Evolutionary conservation across 352 stramenopile genomes (phyloP), one percentile per base, ranked within the genome.

Genomic region (Peronosclerospora sorghi): DNA sequence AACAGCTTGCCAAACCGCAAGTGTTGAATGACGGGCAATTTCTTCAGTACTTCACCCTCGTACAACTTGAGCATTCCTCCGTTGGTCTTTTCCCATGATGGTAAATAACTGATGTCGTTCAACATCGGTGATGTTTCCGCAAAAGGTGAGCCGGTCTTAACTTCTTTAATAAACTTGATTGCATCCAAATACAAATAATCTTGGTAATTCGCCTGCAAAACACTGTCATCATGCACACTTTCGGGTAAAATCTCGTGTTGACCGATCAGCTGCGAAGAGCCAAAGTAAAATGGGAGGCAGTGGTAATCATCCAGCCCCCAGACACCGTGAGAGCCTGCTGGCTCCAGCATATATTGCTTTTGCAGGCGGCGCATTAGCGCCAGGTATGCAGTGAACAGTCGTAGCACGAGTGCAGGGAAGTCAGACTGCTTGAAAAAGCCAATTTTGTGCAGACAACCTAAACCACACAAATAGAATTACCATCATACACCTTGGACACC

Each of bases 221-320:
- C 49, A 7, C 35, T 39, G 39, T 83, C 76, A 35, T 95, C 71
- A 36, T 89, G 79, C 24, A 95, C 66, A 13, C 66, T 77, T 21
- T 74, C 71, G 1, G 87, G 86, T 0, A 58, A 21, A 37, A 95
- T 74, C 13, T 81, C 52, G 18, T 65, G 45, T 45, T 95, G 78
- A 36, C 66, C 78, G 17, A 88, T 86, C 12, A 98, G 74, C 58
- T 99, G 95, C 42, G 94, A 86, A 17, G 95, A 85, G 35, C 96
- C 96, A 78, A 98, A 98, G 62, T 97, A 96, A 63, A 99, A 99
- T 1, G 91, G 83, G 23, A 99, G 70, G 56, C 95, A 98, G 52
- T 99, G 95, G 66, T 98, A 99, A 71, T 99, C 96, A 59, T 99
- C 96, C 30, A 99, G 74, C 17, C 92, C 95, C 96, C 96, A 99